Evolutionary conservation across 257 asterid genomes (phyloP).

Genomic region (Jasminum sambac): DNA sequence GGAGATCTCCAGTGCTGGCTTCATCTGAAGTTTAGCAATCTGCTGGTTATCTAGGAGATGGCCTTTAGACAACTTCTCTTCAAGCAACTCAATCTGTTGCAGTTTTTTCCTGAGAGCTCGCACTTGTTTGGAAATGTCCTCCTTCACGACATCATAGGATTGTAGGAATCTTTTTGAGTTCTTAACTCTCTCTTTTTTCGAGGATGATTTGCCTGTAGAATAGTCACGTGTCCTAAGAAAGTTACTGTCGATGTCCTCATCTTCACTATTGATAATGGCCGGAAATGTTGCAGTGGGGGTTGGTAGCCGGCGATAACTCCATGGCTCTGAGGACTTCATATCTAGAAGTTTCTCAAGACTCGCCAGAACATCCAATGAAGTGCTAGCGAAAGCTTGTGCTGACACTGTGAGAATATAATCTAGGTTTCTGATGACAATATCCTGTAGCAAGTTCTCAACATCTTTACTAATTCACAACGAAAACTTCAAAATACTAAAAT

Average conservation of each 20-base stretch:
- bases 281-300: constrained; percentile 93
- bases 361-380: constrained; percentile 70
- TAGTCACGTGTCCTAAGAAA: constrained; percentile 49
- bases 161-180: constrained; percentile 67
- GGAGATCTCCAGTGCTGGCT: constrained; percentile 58
- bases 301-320: constrained; percentile 88
- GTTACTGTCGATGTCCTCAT: constrained; percentile 62
- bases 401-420: constrained; percentile 84
- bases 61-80: constrained; percentile 72
- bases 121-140: constrained; percentile 59
- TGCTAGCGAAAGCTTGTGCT: constrained; percentile 53
- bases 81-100: constrained; percentile 97
- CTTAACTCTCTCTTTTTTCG: constrained; percentile 39
- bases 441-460: constrained; percentile 61
- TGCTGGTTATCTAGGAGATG: constrained; percentile 85
- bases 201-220: constrained; percentile 37
- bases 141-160: constrained; percentile 47
- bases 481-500: too few relatives aligned
- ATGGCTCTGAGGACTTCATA: constrained; percentile 76
- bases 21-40: constrained; percentile 67
- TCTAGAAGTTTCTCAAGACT: constrained; percentile 75
- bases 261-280: constrained; percentile 77
- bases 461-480: background rate
- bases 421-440: constrained; percentile 81
- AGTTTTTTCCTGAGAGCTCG: constrained; percentile 85